Conservation (phyloP, 2,329 filamentous ascomycete genomes). For the Claviceps purpurea region DNA sequence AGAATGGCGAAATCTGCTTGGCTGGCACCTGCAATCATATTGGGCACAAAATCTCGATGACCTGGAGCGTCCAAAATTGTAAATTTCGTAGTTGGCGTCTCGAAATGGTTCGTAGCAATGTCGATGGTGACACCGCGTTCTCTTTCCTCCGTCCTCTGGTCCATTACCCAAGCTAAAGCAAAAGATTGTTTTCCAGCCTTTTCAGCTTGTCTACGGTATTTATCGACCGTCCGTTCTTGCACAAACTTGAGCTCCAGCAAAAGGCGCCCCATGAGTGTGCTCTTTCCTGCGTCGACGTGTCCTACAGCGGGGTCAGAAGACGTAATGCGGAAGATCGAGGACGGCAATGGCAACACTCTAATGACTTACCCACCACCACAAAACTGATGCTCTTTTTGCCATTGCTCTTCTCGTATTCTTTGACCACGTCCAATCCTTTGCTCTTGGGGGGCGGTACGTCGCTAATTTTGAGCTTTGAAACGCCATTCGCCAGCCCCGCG, state of each 20-base stretch:
- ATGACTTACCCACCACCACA: constrained; percentile 67
- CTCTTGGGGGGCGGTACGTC: constrained; percentile 46
- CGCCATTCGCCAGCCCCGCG: constrained; percentile 15
- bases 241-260: constrained; percentile 80
- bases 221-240: constrained; percentile 77
- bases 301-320: constrained; percentile 32
- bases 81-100: constrained; percentile 74
- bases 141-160: constrained; percentile 81
- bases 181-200: constrained; percentile 91
- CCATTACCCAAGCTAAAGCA: constrained; percentile 91
- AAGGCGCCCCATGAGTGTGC: constrained; percentile 91
- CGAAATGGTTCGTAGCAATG: constrained; percentile 88
- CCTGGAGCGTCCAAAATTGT: constrained; percentile 94
- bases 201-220: constrained; percentile 77
- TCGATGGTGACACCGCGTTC: constrained; percentile 90
- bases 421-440: constrained; percentile 75
- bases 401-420: constrained; percentile 62
- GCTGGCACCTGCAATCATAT: constrained; percentile 95
- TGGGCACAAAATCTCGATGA: constrained; percentile 91
- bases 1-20: constrained; percentile 93
- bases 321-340: neutral
- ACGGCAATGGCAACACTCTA: too few relatives aligned
- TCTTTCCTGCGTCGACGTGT: constrained; percentile 95
- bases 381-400: constrained; percentile 78
- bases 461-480: constrained; percentile 28